These are phyloP conservation scores for Candida jianshihensis DNA, from an alignment of 805 yeast species.

Conservation along the genomic window DNA sequence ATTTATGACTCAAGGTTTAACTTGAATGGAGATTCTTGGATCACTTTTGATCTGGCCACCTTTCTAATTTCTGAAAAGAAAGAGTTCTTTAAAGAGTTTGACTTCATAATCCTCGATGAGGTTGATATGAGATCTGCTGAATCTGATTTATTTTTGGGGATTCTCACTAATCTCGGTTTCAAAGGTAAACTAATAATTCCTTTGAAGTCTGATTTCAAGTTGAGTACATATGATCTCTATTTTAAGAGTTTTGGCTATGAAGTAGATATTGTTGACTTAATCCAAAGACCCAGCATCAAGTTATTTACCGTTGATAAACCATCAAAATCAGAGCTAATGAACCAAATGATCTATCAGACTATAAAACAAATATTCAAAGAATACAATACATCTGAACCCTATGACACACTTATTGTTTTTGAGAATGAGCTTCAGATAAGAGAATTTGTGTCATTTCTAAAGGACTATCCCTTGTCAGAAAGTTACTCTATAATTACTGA, in stretches of 20 bases:
- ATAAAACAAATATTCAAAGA: neutral
- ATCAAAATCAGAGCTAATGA: neutral
- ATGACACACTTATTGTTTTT: neutral
- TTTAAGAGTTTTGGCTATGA: neutral
- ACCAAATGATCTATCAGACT: neutral
- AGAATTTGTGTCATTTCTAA: neutral
- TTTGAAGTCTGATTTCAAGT: slow-evolving; percentile 1
- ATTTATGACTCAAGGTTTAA: slow-evolving; percentile 2
- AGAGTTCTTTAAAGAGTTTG: neutral
- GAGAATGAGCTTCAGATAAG: neutral
- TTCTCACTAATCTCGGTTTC: neutral
- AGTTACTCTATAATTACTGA: neutral
- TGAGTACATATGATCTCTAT: neutral
- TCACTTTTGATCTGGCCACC: slow-evolving; percentile 1
- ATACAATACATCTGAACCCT: neutral
- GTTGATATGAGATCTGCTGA: slow-evolving; percentile 2
- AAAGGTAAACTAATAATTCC: neutral
- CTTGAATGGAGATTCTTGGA: neutral
- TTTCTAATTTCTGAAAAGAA: neutral
- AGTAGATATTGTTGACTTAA: neutral
- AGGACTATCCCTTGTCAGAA: neutral
- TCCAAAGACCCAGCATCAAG: neutral
- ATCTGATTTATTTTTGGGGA: neutral
- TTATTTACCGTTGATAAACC: neutral
- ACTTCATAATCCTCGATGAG: slow-evolving; percentile 4